Evolutionary conservation across 345 rosid genomes (phyloP), one percentile per base, ranked within the genome.

Genomic region (Leavenworthia alabamica): DNA sequence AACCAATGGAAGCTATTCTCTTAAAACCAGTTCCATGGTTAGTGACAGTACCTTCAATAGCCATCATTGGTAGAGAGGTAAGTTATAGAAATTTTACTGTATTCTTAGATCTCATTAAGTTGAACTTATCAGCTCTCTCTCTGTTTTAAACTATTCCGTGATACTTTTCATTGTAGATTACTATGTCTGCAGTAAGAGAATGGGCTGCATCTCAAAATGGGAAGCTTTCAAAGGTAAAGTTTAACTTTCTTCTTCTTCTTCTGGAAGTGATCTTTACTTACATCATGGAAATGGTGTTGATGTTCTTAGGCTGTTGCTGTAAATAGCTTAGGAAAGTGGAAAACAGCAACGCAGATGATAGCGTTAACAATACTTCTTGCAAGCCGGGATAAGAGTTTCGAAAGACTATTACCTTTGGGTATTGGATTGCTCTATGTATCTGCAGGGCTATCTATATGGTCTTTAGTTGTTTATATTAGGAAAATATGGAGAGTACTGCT

Each of bases 121-220:
- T 49, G n/a, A 22, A 15, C 5, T 2, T 24, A 14, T 44, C 44
- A 23, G 26, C 28, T 44, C 8, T 8, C 28, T 44, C 8, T 8
- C 24, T 23, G 56, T 42, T 56, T 44, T 71, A 23, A 63, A 23
- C 31, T 27, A 44, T 5, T 53, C 1, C 12, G 40, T 43, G 7
- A 10, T 20, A 37, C 11, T 35, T 66, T 72, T 7, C 73, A 57
- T 54, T 35, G 73, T 75, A 93, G 99, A 93, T 93, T 73, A 89
- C 99, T 15, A 89, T 93, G 99, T 93, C 99, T 27, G 99, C 99
- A 0, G 96, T 93, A 54, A 82, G 96, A 71, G 97, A 93, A 78
- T 89, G 99, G 99, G 97, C 99, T 66, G 99, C 99, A 63, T 93
- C 99, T 51, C 94, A 89, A 78, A 80, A 82, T 59, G 58, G 78